Percentiles rank a stretch among this genome's conserved stretches.
Evolutionary conservation across 306 rosid genomes (phyloP).

Genomic region (Hippophae gyantsensis): DNA sequence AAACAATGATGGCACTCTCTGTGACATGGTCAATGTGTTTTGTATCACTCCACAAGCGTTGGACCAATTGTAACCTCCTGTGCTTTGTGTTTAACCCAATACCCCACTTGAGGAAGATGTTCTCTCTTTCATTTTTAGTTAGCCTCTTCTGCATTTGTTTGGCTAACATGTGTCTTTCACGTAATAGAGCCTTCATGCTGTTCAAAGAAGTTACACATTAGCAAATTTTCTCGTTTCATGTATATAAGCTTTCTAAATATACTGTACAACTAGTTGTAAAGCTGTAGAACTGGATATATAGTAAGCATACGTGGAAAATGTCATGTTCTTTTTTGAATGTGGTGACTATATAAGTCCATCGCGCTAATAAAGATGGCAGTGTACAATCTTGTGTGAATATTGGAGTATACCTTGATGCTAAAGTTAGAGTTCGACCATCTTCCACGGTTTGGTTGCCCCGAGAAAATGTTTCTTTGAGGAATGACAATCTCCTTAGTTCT

Average conservation of each 20-base stretch:
- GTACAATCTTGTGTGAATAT: no score
- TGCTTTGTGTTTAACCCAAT: slow-evolving; percentile 47
- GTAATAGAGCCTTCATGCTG: slow-evolving; percentile 49
- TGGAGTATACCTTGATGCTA: slow-evolving; percentile 47
- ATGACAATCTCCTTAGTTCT: slow-evolving; percentile 70
- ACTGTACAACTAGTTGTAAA: no score
- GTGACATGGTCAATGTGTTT: slow-evolving; percentile 47
- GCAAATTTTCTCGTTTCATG: no score
- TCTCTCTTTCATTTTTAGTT: slow-evolving; percentile 49
- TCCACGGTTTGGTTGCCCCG: slow-evolving; percentile 42
- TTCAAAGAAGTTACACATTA: slow-evolving; percentile 6
- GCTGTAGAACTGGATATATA: no score
- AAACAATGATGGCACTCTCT: slow-evolving; percentile 72
- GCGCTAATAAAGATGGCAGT: no score
- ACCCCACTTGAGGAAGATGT: slow-evolving; percentile 65
- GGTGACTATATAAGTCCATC: no score
- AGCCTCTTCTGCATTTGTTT: slow-evolving; percentile 62
- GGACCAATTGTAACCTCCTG: slow-evolving; percentile 60
- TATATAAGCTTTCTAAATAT: no score
- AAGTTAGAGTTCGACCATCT: slow-evolving; percentile 50
- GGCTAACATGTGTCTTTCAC: slow-evolving; percentile 81
- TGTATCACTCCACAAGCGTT: slow-evolving; percentile 56
- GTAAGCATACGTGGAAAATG: no score
- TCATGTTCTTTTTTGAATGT: no score
- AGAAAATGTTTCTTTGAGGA: slow-evolving; percentile 51